Percentiles rank a stretch among this genome's conserved stretches.
Conservation (phyloP, 257 asterid species). For the Ballota nigra region DNA sequence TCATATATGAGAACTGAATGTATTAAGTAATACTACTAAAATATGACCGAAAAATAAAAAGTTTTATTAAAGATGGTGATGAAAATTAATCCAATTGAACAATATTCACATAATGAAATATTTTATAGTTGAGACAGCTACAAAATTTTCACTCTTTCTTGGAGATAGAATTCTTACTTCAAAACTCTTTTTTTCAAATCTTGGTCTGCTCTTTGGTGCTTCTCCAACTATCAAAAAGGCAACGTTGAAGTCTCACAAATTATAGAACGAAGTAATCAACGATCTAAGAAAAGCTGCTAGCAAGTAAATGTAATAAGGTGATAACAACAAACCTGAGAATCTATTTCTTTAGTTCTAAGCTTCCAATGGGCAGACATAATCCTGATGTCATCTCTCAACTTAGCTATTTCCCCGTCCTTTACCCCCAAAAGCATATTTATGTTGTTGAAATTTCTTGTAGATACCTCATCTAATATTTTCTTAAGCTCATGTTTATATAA, state of each 20-base stretch:
- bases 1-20: background rate
- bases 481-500: conserved; percentile 33
- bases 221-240: conserved; percentile 54
- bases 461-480: conserved; percentile 65
- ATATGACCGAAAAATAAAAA: background rate
- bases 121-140: background rate
- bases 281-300: background rate
- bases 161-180: conserved; percentile 75
- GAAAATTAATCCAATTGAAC: too few relatives aligned
- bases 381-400: conserved; percentile 66
- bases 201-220: conserved; percentile 74
- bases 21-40: background rate
- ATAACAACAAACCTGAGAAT: conserved; percentile 54
- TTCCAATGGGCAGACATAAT: conserved; percentile 78
- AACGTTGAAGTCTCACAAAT: background rate
- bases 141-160: conserved; percentile 63
- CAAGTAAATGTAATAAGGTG: background rate
- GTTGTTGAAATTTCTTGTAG: conserved; percentile 57
- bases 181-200: conserved; percentile 75
- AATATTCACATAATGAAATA: too few relatives aligned
- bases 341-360: conserved; percentile 62
- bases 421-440: conserved; percentile 48
- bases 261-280: conserved; percentile 1
- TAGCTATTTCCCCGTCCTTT: conserved; percentile 64
- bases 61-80: background rate